These are phyloP conservation scores for Candida michaelii DNA, from an alignment of 805 yeast genomes.

Conservation along the genomic window DNA sequence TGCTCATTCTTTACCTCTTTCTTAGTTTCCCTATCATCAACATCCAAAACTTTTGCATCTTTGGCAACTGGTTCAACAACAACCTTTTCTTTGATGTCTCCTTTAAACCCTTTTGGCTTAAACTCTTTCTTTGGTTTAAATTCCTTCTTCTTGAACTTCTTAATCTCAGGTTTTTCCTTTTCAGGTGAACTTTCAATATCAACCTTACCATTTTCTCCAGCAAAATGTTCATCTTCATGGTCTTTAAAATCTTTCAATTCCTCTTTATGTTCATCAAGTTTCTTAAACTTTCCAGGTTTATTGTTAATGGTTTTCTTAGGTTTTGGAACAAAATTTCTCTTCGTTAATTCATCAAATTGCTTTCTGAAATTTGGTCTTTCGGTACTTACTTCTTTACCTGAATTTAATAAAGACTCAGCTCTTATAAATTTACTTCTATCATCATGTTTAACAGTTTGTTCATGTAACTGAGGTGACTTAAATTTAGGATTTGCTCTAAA, in stretches of 20 bases:
- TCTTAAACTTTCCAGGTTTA: constrained; percentile 21
- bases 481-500: neutral
- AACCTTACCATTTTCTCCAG: constrained; percentile 1
- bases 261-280: constrained; percentile 19
- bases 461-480: neutral
- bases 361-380: constrained; percentile 35
- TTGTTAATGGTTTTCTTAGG: constrained; percentile 11
- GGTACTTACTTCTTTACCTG: constrained; percentile 4
- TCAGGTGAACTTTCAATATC: neutral
- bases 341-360: constrained; percentile 28
- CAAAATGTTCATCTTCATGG: constrained; percentile 12
- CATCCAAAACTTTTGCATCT: neutral
- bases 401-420: constrained; percentile 2
- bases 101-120: neutral
- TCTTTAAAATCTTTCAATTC: no score
- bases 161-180: neutral
- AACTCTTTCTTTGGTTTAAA: neutral
- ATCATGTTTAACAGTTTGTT: neutral
- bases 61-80: neutral
- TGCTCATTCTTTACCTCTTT: neutral
- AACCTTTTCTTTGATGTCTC: neutral
- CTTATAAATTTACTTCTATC: neutral
- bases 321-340: constrained; percentile 15
- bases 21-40: neutral
- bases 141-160: constrained; percentile 1